A percentile compares a stretch with the other conserved stretches of the same genome.
phyloP scores from a whole-genome alignment of 345 rosid genomes.

The Hibiscus mutabilis region DNA sequence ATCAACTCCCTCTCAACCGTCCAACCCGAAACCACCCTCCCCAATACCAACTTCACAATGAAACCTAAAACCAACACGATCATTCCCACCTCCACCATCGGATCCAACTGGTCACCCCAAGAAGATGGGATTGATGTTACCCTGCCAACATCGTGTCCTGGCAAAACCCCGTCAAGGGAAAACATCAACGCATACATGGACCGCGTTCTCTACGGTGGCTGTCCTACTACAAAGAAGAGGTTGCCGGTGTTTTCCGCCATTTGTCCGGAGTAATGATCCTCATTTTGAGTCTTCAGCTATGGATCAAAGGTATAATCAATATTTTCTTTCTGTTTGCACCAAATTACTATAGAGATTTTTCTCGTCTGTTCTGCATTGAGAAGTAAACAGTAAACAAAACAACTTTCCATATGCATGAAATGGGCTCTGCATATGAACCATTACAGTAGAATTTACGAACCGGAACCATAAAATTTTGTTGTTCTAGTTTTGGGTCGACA shows the following conservation, averaged over 20 bases:
- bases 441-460: not conserved
- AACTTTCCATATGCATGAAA: not conserved
- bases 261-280: conserved; percentile 17
- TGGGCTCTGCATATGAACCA: not conserved
- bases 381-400: not conserved
- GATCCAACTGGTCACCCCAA: conserved; percentile 47
- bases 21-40: conserved; percentile 10
- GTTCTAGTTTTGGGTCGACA: not conserved
- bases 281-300: not conserved
- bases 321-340: not conserved
- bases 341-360: not conserved
- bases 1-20: not conserved
- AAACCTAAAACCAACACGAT: conserved; percentile 9
- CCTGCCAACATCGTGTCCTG: conserved; percentile 24
- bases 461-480: not conserved
- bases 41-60: conserved; percentile 5
- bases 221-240: conserved; percentile 31
- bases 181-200: conserved; percentile 26
- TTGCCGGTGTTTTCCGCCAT: conserved; percentile 32
- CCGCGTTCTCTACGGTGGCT: conserved; percentile 20
- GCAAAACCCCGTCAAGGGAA: conserved; percentile 18
- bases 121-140: conserved; percentile 54
- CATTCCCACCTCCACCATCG: not conserved
- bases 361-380: not conserved
- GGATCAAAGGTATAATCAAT: not conserved